Percentiles rank a stretch among this genome's conserved stretches.
Conservation (phyloP, 108 stramenopile species). For the Fragilaria crotonensis region DNA sequence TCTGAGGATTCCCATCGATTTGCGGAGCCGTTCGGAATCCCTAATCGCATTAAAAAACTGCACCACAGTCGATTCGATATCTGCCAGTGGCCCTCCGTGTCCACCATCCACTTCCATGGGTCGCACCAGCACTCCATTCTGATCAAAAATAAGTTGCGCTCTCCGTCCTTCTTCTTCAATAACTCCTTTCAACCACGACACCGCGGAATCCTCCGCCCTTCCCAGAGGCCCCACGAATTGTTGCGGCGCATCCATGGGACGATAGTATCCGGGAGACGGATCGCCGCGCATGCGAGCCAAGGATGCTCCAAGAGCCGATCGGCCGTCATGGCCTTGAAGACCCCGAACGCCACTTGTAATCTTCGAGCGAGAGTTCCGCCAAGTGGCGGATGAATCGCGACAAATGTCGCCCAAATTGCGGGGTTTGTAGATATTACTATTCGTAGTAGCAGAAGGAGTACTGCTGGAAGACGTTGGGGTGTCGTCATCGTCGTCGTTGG, state of each 20-base stretch:
- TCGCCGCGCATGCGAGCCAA: slow-evolving; percentile 76
- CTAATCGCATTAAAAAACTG: slow-evolving; percentile 49
- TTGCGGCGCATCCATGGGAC: slow-evolving; percentile 83
- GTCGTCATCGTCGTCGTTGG: too few species aligned
- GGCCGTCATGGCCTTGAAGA: slow-evolving; percentile 76
- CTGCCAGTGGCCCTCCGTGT: slow-evolving; percentile 62
- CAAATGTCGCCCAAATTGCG: neutral
- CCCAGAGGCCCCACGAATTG: slow-evolving; percentile 69
- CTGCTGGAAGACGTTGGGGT: too few species aligned
- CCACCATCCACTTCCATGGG: slow-evolving; percentile 39
- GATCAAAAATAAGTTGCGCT: slow-evolving; percentile 56
- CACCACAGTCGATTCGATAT: slow-evolving; percentile 51
- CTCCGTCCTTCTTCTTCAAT: slow-evolving; percentile 82
- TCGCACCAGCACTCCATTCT: slow-evolving; percentile 61
- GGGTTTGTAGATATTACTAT: too few species aligned
- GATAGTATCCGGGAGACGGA: slow-evolving; percentile 60
- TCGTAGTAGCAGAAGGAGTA: too few species aligned
- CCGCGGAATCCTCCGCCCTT: slow-evolving; percentile 54
- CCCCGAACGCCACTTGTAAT: slow-evolving; percentile 71
- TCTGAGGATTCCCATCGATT: slow-evolving; percentile 34
- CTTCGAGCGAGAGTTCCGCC: slow-evolving; percentile 58
- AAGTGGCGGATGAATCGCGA: slow-evolving; percentile 19
- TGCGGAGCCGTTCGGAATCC: slow-evolving; percentile 54
- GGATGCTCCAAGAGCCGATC: slow-evolving; percentile 68
- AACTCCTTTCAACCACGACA: slow-evolving; percentile 60